Base-by-base conservation (phyloP, 148 eudicot species). In the Cornus kousa region DNA sequence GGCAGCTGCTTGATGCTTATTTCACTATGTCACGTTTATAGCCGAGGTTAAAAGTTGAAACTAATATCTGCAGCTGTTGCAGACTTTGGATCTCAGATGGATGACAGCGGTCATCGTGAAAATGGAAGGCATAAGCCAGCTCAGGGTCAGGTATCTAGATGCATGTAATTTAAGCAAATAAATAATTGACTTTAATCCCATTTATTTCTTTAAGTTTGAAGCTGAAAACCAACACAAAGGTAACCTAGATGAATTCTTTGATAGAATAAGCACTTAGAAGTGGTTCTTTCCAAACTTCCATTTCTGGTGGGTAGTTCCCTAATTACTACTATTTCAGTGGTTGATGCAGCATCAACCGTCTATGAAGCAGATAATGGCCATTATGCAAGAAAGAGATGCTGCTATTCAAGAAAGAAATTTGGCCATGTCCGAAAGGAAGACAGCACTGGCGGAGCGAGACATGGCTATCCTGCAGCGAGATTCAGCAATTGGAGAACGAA, bases 341-440 rank as follows among this genome's bases (percentile, higher is more conserved):
- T 87, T 96, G 70, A 90, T 95, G 97, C 97, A 91, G 84, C 97
- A 96, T 68, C 94, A 91, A 72, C 97, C 99, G 32, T 93, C 99
- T 67, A 96, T 96, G 99, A 96, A 93, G 83, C 99, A 96, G 73
- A 90, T 96, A 78, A 93, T 96, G 97, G 87, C 97, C 73, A 88
- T 96, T 10, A 91, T 96, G 98, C 94, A 95, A 9, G 99, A 96
- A 85, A 83, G 97, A 80, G 99, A 96, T 77, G 98, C 91, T 60
- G 99, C 99, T 7, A 87, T 96, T 79, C 99, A 96, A 81, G 99
- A 96, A 84, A 79, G 95, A 82, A 96, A 96, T 57, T 82, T 96
- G 80, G 99, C 98, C 74, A 70, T 96, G 43, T 89, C 91, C 62
- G 99, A 93, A 57, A 96, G 92, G 80, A 96, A 93, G 82, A 82